Evolutionary conservation across 2,329 filamentous ascomycete species (phyloP).

Genomic region (Gnomoniopsis sp.): DNA sequence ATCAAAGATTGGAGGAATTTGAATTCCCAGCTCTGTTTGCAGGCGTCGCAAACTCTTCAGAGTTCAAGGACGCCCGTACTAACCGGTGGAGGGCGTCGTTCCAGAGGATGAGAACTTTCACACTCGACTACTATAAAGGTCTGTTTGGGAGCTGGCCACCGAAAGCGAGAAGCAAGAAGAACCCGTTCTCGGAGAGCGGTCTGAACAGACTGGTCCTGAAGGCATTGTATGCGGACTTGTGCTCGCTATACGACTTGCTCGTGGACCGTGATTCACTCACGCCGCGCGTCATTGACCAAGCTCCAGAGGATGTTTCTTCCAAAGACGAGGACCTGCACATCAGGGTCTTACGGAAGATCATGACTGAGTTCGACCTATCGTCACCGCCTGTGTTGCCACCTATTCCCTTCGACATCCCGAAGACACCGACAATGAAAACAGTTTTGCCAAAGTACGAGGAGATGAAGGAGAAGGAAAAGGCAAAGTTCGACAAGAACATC

Average conservation of each 20-base stretch:
- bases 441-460: conserved; percentile 62
- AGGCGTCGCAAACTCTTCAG: conserved; percentile 81
- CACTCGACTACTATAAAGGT: conserved; percentile 62
- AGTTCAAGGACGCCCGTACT: conserved; percentile 75
- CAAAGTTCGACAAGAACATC: conserved; percentile 68
- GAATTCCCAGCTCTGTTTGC: conserved; percentile 89
- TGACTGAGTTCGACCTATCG: conserved; percentile 85
- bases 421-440: conserved; percentile 66
- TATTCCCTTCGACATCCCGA: conserved; percentile 84
- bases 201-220: conserved; percentile 80
- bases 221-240: conserved; percentile 82
- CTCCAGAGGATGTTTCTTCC: conserved; percentile 39
- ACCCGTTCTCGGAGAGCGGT: conserved; percentile 79
- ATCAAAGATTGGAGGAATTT: conserved; percentile 75
- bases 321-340: conserved; percentile 55
- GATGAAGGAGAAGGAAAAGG: conserved; percentile 69
- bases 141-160: conserved; percentile 76
- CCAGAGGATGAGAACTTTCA: conserved; percentile 69
- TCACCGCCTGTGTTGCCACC: conserved; percentile 87
- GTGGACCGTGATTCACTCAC: conserved; percentile 79
- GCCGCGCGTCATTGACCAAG: conserved; percentile 71
- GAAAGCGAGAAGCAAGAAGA: conserved; percentile 88
- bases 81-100: conserved; percentile 79
- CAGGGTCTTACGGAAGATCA: conserved; percentile 71
- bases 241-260: conserved; percentile 80